phyloP scores from a whole-genome alignment of 1,284 basidiomycete species.

The Coniferiporia weirii region DNA sequence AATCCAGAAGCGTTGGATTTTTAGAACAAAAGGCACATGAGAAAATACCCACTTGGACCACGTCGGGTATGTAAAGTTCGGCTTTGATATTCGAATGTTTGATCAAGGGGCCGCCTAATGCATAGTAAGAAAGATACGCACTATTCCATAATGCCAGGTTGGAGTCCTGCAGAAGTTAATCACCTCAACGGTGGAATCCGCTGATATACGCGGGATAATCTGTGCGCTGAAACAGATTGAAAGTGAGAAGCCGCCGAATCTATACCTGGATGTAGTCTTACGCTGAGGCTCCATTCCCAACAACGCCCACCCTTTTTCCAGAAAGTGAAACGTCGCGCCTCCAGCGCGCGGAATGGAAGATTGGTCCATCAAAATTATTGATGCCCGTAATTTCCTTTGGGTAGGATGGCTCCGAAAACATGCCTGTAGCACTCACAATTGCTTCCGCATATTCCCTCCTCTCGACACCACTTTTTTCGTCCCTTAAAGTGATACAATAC shows the following conservation, averaged over 20 bases:
- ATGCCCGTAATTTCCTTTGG: conserved; percentile 39
- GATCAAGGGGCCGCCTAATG: no score
- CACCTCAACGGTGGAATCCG: conserved; percentile 43
- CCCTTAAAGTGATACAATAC: conserved; percentile 37
- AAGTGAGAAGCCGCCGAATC: conserved; percentile 3
- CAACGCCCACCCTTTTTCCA: conserved; percentile 49
- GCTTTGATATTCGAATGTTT: background rate
- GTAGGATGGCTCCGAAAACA: conserved; percentile 35
- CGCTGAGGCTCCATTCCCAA: conserved; percentile 63
- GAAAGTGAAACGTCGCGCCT: conserved; percentile 46
- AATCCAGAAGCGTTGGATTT: conserved; percentile 44
- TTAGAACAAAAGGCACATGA: conserved; percentile 41
- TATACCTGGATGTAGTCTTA: conserved; percentile 23
- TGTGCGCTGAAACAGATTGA: conserved; percentile 38
- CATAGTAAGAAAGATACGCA: no score
- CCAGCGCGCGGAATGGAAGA: conserved; percentile 57
- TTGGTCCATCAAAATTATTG: conserved; percentile 44
- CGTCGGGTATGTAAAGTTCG: conserved; percentile 36
- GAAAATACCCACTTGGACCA: conserved; percentile 45
- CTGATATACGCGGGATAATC: conserved; percentile 45
- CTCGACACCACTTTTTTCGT: conserved; percentile 23
- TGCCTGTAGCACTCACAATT: conserved; percentile 24
- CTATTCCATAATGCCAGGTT: conserved; percentile 31
- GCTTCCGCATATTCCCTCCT: conserved; percentile 19
- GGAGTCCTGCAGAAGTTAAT: conserved; percentile 50